These are phyloP conservation scores for Glaciozyma martinii DNA, from an alignment of 768 basidiomycete genomes.

Conservation along the genomic window DNA sequence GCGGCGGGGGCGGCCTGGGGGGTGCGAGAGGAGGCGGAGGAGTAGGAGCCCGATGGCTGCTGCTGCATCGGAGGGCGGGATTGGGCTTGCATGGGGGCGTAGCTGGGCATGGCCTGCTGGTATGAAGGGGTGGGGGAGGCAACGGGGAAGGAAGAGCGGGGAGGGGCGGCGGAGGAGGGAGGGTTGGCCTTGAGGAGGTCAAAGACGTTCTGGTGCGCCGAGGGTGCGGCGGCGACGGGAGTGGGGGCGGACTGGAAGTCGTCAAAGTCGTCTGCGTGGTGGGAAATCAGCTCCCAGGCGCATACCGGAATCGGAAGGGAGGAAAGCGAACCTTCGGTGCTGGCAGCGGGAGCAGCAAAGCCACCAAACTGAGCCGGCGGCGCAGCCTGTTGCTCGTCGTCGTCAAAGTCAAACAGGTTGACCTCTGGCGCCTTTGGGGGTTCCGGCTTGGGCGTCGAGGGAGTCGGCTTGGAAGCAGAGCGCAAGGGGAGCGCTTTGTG, in stretches of 20 bases:
- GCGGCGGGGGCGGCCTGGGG: neutral
- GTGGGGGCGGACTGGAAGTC: slow-evolving; percentile 42
- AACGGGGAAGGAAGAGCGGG: neutral
- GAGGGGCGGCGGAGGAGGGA: slow-evolving; percentile 16
- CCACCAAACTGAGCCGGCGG: slow-evolving; percentile 29
- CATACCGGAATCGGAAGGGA: neutral
- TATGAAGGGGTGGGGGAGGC: slow-evolving; percentile 31
- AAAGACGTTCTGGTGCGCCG: slow-evolving; percentile 37
- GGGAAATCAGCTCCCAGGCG: neutral
- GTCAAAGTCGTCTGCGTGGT: slow-evolving; percentile 42
- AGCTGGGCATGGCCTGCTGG: slow-evolving; percentile 42
- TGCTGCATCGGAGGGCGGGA: slow-evolving; percentile 17
- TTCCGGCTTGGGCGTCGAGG: slow-evolving; percentile 38
- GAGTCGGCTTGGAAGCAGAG: slow-evolving; percentile 8
- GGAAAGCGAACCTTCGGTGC: slow-evolving; percentile 35
- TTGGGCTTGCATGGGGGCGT: slow-evolving; percentile 32
- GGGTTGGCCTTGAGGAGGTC: slow-evolving; percentile 37
- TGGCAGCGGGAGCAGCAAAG: slow-evolving; percentile 19
- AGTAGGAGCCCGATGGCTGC: slow-evolving; percentile 6
- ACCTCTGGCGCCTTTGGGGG: slow-evolving; percentile 48
- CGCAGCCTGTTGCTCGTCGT: slow-evolving; percentile 47
- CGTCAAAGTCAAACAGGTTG: slow-evolving; percentile 71
- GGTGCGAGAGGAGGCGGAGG: neutral
- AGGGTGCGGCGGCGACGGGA: slow-evolving; percentile 22
- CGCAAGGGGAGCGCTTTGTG: slow-evolving; percentile 37